Conservation (phyloP, 2,329 filamentous ascomycete species). For the Amylocarpus encephaloides region DNA sequence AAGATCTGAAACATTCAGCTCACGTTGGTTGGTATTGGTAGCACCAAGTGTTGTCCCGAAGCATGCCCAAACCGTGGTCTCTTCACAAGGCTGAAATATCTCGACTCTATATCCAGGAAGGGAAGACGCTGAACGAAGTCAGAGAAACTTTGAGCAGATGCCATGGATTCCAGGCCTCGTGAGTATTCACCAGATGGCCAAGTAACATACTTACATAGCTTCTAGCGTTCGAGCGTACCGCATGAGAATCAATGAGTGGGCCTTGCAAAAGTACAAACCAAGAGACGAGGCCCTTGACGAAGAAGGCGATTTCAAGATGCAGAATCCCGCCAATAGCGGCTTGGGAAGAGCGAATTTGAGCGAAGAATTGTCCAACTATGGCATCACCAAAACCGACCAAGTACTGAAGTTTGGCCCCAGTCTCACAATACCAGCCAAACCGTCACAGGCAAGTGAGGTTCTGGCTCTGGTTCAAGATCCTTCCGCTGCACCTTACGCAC, state of each 20-base stretch:
- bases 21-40: neutral
- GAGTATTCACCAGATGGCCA: neutral
- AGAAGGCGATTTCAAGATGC: neutral
- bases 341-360: neutral
- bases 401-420: neutral
- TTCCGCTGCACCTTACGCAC: neutral
- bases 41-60: neutral
- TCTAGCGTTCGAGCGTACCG: constrained; percentile 12
- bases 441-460: constrained; percentile 5
- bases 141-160: constrained; percentile 7
- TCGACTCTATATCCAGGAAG: constrained; percentile 11
- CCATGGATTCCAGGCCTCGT: constrained; percentile 14
- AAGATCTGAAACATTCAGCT: neutral
- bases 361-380: neutral
- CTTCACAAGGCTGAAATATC: constrained; percentile 10
- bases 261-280: constrained; percentile 12
- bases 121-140: constrained; percentile 10
- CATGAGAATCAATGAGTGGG: constrained; percentile 17
- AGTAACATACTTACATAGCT: neutral
- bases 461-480: constrained; percentile 4
- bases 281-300: neutral
- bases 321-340: neutral
- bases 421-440: neutral
- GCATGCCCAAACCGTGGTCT: constrained; percentile 15
- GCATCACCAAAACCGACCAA: neutral